phyloP scores from a whole-genome alignment of 148 eudicot genomes.

The Fagopyrum homotropicum region DNA sequence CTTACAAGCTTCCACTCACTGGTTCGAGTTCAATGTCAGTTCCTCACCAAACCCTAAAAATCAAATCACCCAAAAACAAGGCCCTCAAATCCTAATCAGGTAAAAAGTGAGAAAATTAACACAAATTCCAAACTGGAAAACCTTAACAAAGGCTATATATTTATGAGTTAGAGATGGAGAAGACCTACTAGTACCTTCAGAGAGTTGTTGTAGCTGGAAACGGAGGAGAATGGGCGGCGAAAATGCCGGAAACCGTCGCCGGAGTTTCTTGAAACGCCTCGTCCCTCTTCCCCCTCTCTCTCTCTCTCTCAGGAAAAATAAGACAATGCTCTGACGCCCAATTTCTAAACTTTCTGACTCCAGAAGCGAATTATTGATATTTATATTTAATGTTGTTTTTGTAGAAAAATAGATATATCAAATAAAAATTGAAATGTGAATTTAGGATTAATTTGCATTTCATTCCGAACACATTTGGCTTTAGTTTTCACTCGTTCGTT shows the following conservation, averaged over 20 bases:
- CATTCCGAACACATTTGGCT: constrained; percentile 89
- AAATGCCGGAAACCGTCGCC: neutral
- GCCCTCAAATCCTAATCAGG: neutral
- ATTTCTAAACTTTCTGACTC: constrained; percentile 18
- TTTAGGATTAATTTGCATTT: constrained; percentile 59
- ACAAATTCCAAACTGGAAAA: neutral
- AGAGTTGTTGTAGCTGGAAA: neutral
- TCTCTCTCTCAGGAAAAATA: constrained; percentile 12
- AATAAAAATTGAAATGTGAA: constrained; percentile 27
- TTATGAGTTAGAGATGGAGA: neutral
- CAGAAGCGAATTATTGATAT: neutral
- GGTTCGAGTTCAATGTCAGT: neutral
- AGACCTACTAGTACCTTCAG: neutral
- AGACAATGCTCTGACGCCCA: constrained; percentile 37
- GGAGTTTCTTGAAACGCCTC: neutral
- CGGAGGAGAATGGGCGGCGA: neutral
- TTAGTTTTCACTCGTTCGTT: neutral
- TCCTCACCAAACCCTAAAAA: neutral
- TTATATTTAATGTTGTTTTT: neutral
- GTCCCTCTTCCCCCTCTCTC: constrained; percentile 13
- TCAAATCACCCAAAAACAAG: neutral
- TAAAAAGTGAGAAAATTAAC: constrained; percentile 5
- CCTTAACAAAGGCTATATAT: neutral
- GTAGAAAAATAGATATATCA: neutral
- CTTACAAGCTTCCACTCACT: neutral